A percentile compares a stretch with the other conserved stretches of the same genome.
phyloP scores from a whole-genome alignment of 2,329 filamentous ascomycete species.

The Xylariaceae sp. region DNA sequence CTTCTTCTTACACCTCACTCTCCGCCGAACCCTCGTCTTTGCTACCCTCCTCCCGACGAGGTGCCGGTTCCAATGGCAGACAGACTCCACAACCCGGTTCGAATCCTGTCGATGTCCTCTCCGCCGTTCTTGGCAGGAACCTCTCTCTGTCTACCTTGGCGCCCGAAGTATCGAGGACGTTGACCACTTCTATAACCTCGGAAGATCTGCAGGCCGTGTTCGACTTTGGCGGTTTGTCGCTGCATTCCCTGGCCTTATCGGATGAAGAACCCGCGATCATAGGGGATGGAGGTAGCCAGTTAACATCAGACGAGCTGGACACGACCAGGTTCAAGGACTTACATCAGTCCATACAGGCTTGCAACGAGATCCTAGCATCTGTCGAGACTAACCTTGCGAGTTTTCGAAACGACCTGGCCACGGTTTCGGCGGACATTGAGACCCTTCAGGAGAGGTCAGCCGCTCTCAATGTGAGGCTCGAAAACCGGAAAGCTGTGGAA shows the following conservation, averaged over 20 bases:
- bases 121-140: constrained; percentile 37
- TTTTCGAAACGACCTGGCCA: constrained; percentile 88
- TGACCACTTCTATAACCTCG: constrained; percentile 35
- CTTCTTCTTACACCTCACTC: constrained; percentile 70
- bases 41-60: constrained; percentile 55
- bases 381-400: constrained; percentile 88
- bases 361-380: constrained; percentile 87
- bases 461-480: constrained; percentile 74
- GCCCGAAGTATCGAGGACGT: constrained; percentile 5
- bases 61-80: constrained; percentile 64
- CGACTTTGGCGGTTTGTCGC: constrained; percentile 71
- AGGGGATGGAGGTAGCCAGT: constrained; percentile 50
- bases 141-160: constrained; percentile 1
- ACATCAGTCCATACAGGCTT: constrained; percentile 81
- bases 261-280: constrained; percentile 25
- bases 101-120: constrained; percentile 68
- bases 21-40: constrained; percentile 68
- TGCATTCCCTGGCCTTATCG: constrained; percentile 62
- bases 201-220: constrained; percentile 60
- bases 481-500: constrained; percentile 86
- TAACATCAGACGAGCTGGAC: constrained; percentile 64
- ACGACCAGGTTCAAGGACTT: constrained; percentile 83
- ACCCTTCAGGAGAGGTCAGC: constrained; percentile 82
- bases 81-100: constrained; percentile 53
- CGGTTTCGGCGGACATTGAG: constrained; percentile 93